Base-by-base conservation (phyloP, 345 rosid species). In the Citrus hindsii region DNA sequence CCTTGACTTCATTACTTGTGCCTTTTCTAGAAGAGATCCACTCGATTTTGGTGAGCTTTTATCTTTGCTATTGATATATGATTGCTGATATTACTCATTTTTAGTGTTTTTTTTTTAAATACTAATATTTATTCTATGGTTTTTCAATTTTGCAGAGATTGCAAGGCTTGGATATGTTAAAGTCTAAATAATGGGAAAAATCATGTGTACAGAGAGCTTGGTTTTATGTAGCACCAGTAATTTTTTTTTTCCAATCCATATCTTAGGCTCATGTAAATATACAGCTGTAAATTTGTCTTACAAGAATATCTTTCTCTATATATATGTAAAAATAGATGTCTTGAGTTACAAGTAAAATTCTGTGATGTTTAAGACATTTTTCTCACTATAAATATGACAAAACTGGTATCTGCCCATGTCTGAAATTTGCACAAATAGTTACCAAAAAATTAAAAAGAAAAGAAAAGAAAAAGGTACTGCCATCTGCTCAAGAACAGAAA, bases 11-110 rank as follows among this genome's bases (percentile, higher is more conserved):
- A 19, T 82, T 91, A 38, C 84, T 91, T 14, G 65, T 67, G 62
- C 92, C 98, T 69, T 64, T 89, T 74, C 88, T 95, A 32, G 87
- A 89, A 82, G 92, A 92, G 9, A 86, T 88, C 30, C 93, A 88
- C 83, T 73, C 89, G 25, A 73, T 85, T 82, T 83, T 93, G 94
- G 98, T 93, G 75, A 86, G 85, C 25, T 5, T 46, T 66, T 48
- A 51, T 38, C 3, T 70, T 28, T 70, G 42, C 40, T 59, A 9
- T 9, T 71, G 9, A 9, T 70, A 22, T n/a, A 28, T 51, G 24
- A 22, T 24, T 73, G n/a, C 32, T n/a, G 28, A 10, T 58, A 12
- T 32, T 21, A 21, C 28, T 42, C 4, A 16, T 38, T 42, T 38
- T 75, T 30, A 5, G 19, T 42, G 4, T 46, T 7, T 55, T n/a